Conservation (phyloP, 2,329 filamentous ascomycete genomes). For the Thelonectria rubi region DNA sequence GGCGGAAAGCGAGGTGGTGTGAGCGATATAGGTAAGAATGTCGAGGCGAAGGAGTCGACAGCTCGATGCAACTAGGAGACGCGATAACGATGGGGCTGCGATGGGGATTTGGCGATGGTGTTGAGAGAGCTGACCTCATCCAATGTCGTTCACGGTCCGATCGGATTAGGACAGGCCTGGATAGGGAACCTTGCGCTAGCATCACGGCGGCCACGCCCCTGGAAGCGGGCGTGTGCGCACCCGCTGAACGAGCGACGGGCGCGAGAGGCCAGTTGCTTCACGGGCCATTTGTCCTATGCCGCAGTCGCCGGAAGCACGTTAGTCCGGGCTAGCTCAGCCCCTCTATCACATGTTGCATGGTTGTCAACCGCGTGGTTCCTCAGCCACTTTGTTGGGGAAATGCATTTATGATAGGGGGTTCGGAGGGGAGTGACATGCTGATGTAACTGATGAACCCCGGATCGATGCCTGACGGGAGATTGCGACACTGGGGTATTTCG, state of each 20-base stretch:
- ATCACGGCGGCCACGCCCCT: constrained; percentile 24
- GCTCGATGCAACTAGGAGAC: constrained; percentile 17
- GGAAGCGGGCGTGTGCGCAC: background rate
- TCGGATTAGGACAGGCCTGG: constrained; percentile 13
- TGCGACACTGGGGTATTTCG: background rate
- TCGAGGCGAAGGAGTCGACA: constrained; percentile 16
- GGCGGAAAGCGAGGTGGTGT: background rate
- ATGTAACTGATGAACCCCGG: background rate
- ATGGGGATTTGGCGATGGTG: constrained; percentile 35
- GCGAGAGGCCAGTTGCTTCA: constrained; percentile 5
- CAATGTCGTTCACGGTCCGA: constrained; percentile 16
- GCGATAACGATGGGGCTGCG: constrained; percentile 39
- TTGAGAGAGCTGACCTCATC: constrained; percentile 40
- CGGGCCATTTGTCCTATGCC: constrained; percentile 3
- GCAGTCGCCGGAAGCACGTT: constrained; percentile 11
- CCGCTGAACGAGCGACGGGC: background rate
- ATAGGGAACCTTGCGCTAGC: constrained; percentile 31
- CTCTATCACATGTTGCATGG: constrained; percentile 25
- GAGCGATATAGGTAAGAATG: constrained; percentile 19
- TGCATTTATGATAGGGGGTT: background rate
- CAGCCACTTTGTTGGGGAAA: constrained; percentile 17
- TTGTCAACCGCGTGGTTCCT: constrained; percentile 21
- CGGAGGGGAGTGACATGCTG: background rate
- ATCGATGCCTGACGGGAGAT: background rate
- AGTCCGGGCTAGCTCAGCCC: constrained; percentile 17